A percentile compares a stretch with the other conserved stretches of the same genome.
Conservation (phyloP, 2,329 filamentous ascomycete genomes). For the Diaporthe amygdali region DNA sequence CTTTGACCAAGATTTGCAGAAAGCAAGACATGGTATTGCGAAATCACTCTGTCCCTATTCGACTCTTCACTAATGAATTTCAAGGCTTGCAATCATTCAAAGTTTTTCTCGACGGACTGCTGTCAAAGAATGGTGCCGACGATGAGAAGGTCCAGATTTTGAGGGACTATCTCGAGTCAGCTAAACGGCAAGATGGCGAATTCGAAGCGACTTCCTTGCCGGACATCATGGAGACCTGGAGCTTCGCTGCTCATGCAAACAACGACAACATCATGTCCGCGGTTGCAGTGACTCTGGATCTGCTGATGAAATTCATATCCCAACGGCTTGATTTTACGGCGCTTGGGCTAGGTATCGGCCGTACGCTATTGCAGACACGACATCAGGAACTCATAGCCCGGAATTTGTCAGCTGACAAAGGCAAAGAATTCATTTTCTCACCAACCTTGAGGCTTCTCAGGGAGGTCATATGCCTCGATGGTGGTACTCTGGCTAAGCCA, state of each 20-base stretch:
- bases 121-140: conserved; percentile 54
- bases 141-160: conserved; percentile 63
- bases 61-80: conserved; percentile 7
- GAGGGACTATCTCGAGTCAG: conserved; percentile 68
- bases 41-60: not conserved
- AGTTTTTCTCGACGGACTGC: conserved; percentile 70
- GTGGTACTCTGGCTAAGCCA: conserved; percentile 77
- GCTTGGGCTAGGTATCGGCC: conserved; percentile 79
- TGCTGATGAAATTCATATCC: conserved; percentile 81
- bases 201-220: conserved; percentile 69
- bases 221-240: conserved; percentile 89
- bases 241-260: conserved; percentile 78
- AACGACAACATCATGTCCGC: conserved; percentile 83
- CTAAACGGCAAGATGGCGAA: conserved; percentile 58
- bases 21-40: conserved; percentile 66
- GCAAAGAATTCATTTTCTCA: conserved; percentile 87
- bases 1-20: conserved; percentile 73
- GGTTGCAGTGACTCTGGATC: conserved; percentile 78
- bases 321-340: conserved; percentile 74
- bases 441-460: conserved; percentile 85
- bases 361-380: conserved; percentile 79
- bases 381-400: conserved; percentile 82
- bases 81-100: conserved; percentile 73
- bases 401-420: conserved; percentile 79
- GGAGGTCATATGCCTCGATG: conserved; percentile 86